Evolutionary conservation across 768 basidiomycete genomes (phyloP), one percentile per base, ranked within the genome.

Genomic region (Cyathus striatus): DNA sequence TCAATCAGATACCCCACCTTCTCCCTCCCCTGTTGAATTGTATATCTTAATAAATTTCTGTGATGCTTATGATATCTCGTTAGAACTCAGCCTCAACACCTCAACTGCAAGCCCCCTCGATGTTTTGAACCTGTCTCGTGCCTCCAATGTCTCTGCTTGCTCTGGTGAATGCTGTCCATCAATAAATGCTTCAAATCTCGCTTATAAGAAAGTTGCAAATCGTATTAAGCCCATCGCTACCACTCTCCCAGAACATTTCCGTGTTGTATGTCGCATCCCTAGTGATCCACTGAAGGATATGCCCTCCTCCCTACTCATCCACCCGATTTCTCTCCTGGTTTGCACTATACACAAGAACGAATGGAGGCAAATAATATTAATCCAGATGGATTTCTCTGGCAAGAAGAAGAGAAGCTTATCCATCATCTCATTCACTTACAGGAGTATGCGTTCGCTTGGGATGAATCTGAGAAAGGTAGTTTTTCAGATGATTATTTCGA

Each of bases 151-250:
- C n/a, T n/a, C n/a, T n/a, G n/a, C n/a, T n/a, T n/a, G n/a, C n/a
- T n/a, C n/a, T n/a, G n/a, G n/a, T n/a, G n/a, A n/a, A n/a, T n/a
- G n/a, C n/a, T n/a, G n/a, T n/a, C n/a, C n/a, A n/a, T n/a, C n/a
- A n/a, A n/a, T n/a, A n/a, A n/a, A n/a, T n/a, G n/a, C n/a, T n/a
- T n/a, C n/a, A n/a, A n/a, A n/a, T n/a, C n/a, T n/a, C n/a, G n/a
- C n/a, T n/a, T n/a, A n/a, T n/a, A n/a, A n/a, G n/a, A n/a, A n/a
- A n/a, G n/a, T n/a, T n/a, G n/a, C n/a, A n/a, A n/a, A n/a, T n/a
- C n/a, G n/a, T n/a, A n/a, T n/a, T n/a, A 59, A 63, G 13, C 70
- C 67, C 3, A 60, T 72, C 3, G 47, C 60, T 2, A 59, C 55
- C 2, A 60, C 55, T 2, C 45, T 64, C 2, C 63, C 68, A 0